phyloP scores from a whole-genome alignment of 2,329 filamentous ascomycete species.

The Periconia macrospinosa region DNA sequence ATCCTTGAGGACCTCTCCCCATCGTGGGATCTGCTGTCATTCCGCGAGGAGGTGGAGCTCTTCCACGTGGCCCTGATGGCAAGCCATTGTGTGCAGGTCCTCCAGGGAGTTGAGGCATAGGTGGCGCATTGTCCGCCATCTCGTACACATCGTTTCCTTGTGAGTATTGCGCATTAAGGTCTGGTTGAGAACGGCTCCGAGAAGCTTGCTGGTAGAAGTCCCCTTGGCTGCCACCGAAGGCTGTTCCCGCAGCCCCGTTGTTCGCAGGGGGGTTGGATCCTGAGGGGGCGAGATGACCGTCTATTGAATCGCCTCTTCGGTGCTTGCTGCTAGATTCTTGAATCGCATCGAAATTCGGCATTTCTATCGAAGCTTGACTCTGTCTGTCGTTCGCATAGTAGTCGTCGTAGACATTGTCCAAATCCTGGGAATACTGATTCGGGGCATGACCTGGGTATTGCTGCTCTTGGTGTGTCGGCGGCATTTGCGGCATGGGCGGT shows the following conservation, averaged over 20 bases:
- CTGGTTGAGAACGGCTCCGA: conserved; percentile 68
- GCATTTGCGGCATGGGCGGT: conserved; percentile 32
- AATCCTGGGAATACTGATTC: conserved; percentile 22
- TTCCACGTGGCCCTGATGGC: conserved; percentile 29
- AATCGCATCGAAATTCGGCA: conserved; percentile 66
- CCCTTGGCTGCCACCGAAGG: conserved; percentile 9
- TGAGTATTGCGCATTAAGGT: conserved; percentile 49
- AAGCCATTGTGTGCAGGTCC: conserved; percentile 34
- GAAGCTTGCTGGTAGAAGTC: conserved; percentile 48
- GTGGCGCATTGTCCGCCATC: conserved; percentile 66
- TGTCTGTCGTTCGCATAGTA: conserved; percentile 46
- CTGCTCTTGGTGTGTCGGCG: conserved; percentile 19
- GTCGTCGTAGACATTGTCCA: conserved; percentile 56
- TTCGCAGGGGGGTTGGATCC: conserved; percentile 8
- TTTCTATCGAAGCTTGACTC: conserved; percentile 56
- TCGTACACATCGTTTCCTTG: conserved; percentile 61
- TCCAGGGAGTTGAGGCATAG: conserved; percentile 54
- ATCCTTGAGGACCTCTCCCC: conserved; percentile 9
- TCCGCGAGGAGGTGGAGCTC: conserved; percentile 29
- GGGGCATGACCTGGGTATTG: conserved; percentile 23
- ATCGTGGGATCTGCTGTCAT: conserved; percentile 19
- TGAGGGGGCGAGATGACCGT: conserved; percentile 35
- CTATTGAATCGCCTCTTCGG: conserved; percentile 41
- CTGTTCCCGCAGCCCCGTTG: conserved; percentile 12
- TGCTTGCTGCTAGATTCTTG: conserved; percentile 38